Evolutionary conservation across 805 yeast genomes (phyloP).

Genomic region (Huiozyma sinensis): DNA sequence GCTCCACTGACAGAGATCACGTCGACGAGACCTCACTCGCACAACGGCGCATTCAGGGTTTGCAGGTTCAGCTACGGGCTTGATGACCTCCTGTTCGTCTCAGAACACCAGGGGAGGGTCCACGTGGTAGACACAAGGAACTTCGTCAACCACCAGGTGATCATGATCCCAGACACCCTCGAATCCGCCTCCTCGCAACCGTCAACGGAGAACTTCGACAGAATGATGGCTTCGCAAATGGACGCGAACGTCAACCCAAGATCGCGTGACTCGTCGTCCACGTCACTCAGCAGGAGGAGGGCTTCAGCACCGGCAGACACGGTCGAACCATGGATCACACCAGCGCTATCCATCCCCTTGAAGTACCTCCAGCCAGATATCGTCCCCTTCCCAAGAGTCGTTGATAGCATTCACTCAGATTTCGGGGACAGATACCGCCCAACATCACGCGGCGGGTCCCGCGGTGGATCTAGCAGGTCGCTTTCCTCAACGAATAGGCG

Average conservation of each 20-base stretch:
- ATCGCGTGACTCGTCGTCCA: not conserved
- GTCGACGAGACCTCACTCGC: constrained; percentile 48
- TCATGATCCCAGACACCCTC: constrained; percentile 44
- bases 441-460: not conserved
- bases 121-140: constrained; percentile 76
- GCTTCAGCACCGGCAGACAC: constrained; percentile 5
- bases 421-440: not conserved
- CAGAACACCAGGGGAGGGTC: constrained; percentile 80
- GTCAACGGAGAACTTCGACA: not conserved
- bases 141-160: constrained; percentile 63
- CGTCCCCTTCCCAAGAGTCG: constrained; percentile 23
- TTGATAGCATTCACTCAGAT: constrained; percentile 1
- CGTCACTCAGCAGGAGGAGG: constrained; percentile 8
- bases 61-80: constrained; percentile 51
- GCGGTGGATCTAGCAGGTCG: not conserved
- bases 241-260: not conserved
- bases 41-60: constrained; percentile 59
- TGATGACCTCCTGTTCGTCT: constrained; percentile 64
- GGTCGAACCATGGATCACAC: constrained; percentile 20
- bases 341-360: constrained; percentile 21
- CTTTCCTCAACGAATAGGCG: not conserved
- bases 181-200: not conserved
- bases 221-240: too few relatives aligned
- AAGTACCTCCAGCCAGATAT: constrained; percentile 22
- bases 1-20: constrained; percentile 43